These are phyloP conservation scores for Erythrophleum ivorense DNA, from an alignment of 331 rosid species.

Conservation along the genomic window DNA sequence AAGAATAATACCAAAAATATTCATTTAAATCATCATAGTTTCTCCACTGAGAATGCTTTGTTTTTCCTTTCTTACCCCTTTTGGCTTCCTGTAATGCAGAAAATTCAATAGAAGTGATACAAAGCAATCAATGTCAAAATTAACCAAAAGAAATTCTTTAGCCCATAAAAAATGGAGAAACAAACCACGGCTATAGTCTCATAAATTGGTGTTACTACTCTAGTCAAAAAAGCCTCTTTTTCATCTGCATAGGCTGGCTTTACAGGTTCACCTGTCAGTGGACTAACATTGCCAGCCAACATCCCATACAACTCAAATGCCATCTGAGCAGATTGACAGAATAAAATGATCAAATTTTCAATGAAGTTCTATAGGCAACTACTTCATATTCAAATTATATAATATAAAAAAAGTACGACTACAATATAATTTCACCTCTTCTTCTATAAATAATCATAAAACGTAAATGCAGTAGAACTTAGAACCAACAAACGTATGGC, in stretches of 20 bases:
- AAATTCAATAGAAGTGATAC: slow-evolving; percentile 30
- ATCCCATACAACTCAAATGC: slow-evolving; percentile 97
- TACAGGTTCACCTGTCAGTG: slow-evolving; percentile 86
- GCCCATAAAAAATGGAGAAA: slow-evolving; percentile 12
- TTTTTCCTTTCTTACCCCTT: slow-evolving; percentile 67
- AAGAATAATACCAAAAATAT: slow-evolving; percentile 77
- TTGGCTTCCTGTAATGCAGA: slow-evolving; percentile 63
- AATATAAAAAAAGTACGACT: slow-evolving; percentile 5
- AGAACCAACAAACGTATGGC: slow-evolving; percentile 10
- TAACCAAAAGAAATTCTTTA: slow-evolving; percentile 27
- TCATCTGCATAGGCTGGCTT: slow-evolving; percentile 96
- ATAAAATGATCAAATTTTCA: slow-evolving; percentile 22
- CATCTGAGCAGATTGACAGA: slow-evolving; percentile 61
- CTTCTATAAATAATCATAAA: neutral
- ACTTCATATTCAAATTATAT: slow-evolving; percentile 29
- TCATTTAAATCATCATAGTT: slow-evolving; percentile 95
- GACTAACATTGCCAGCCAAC: slow-evolving; percentile 87
- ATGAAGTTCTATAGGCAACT: slow-evolving; percentile 25
- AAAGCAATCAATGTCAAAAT: slow-evolving; percentile 30
- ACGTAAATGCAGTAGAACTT: neutral
- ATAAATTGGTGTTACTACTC: slow-evolving; percentile 92
- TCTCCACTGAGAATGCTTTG: slow-evolving; percentile 98
- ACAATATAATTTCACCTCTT: neutral
- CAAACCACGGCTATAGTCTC: slow-evolving; percentile 74
- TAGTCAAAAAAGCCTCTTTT: slow-evolving; percentile 71